Conservation (phyloP, 2,329 filamentous ascomycete genomes). For the Ramularia endophylla region DNA sequence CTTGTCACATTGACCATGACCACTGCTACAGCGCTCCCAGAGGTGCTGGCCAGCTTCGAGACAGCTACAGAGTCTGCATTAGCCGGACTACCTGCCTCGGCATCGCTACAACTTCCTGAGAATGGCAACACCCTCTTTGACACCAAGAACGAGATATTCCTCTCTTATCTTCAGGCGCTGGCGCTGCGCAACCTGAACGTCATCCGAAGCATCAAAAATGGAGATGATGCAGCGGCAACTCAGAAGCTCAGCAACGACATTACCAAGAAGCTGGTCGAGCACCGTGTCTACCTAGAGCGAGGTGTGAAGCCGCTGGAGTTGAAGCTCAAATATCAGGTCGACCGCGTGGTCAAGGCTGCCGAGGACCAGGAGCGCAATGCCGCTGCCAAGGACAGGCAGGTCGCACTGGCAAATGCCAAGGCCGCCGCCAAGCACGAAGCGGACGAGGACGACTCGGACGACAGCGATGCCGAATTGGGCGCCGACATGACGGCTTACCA, state of each 20-base stretch:
- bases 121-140: constrained; percentile 93
- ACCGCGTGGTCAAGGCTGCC: constrained; percentile 84
- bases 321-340: constrained; percentile 89
- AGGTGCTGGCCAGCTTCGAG: constrained; percentile 40
- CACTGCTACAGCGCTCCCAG: constrained; percentile 34
- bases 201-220: constrained; percentile 33
- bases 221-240: constrained; percentile 30
- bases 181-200: constrained; percentile 59
- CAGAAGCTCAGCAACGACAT: constrained; percentile 54
- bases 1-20: constrained; percentile 7
- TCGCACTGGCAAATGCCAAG: constrained; percentile 18
- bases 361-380: constrained; percentile 59
- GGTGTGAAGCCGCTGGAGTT: constrained; percentile 86
- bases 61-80: constrained; percentile 60
- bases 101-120: constrained; percentile 63
- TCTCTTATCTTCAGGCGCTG: constrained; percentile 92
- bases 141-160: constrained; percentile 92
- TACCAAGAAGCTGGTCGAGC: constrained; percentile 80
- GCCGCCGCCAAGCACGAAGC: constrained; percentile 20
- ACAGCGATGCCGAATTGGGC: constrained; percentile 34
- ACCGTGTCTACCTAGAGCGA: constrained; percentile 88
- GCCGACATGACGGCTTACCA: constrained; percentile 58
- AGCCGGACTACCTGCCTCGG: constrained; percentile 47
- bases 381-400: constrained; percentile 31
- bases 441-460: constrained; percentile 32